Conservation (phyloP, 768 basidiomycete genomes). For the Russula lepida region DNA sequence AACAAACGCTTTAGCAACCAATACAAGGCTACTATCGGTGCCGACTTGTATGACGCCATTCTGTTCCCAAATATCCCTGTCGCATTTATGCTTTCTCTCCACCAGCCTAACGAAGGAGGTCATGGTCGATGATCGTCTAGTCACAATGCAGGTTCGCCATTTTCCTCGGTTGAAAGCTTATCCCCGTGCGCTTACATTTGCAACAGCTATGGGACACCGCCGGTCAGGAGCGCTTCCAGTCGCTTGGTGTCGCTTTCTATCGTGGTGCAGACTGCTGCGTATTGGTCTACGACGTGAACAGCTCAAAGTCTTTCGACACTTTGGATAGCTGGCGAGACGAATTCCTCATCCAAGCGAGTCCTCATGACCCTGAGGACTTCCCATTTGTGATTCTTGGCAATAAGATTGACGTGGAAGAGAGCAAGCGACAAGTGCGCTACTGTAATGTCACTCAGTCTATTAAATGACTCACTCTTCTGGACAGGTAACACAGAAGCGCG, state of each 20-base stretch:
- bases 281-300: constrained; percentile 98
- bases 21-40: constrained; percentile 98
- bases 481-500: constrained; percentile 97
- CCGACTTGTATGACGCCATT: constrained; percentile 71
- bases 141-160: constrained; percentile 88
- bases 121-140: constrained; percentile 94
- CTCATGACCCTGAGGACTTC: constrained; percentile 99
- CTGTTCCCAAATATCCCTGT: constrained; percentile 20
- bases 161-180: neutral
- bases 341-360: constrained; percentile 97
- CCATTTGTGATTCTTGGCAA: constrained; percentile 99
- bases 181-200: neutral
- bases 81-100: neutral
- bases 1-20: constrained; percentile 99
- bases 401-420: constrained; percentile 99
- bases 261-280: constrained; percentile 99
- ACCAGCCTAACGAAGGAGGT: constrained; percentile 92
- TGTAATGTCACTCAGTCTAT: neutral
- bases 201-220: constrained; percentile 99
- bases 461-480: neutral
- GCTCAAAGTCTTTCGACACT: constrained; percentile 96
- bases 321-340: constrained; percentile 99
- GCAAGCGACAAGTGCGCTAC: constrained; percentile 78
- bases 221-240: constrained; percentile 99
- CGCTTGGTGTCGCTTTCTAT: constrained; percentile 97